Base-by-base conservation (phyloP, 2,329 filamentous ascomycete genomes). In the Phaeophleospora eucalypticola region DNA sequence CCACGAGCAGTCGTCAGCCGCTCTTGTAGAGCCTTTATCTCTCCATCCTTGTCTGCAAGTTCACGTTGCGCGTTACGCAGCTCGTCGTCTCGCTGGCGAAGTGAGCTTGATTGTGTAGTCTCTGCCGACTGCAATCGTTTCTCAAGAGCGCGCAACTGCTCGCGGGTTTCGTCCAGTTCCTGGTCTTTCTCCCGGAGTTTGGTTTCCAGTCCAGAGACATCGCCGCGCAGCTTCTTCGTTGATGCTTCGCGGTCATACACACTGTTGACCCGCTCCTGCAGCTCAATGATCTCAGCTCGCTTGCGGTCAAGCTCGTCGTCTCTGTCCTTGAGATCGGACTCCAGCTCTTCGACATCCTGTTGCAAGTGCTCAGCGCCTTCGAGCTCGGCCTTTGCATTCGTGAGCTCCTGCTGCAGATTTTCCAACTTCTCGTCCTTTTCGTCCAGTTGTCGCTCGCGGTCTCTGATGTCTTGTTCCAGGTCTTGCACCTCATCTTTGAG, bases 31-130 rank as follows among this genome's bases (percentile, higher is more conserved):
- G 65, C 64, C 24, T 48, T 45, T 19, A 69, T 65, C 52, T 69
- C 66, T 20, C 62, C 65, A 27, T 67, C 62, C 45, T 66, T 68
- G 56, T 67, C 61, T 8, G 62, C 64, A 1, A 67, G 48, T 39
- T 66, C 59, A 14, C 63, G 57, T 43, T 66, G 61, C 18, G 86
- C 82, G 56, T 89, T 85, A 41, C 82, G 82, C 2, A 93, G 68
- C 53, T 84, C 64, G 33, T 65, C 58, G 7, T 64, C 62, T 14
- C 61, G 60, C 16, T 63, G 53, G 10, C 60, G 61, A 4, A 66
- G 42, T 10, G 61, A 58, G 12, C 52, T 44, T 37, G 50, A 36
- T n/a, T 51, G 43, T 6, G 38, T 42, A 12, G 52, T 43, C 34
- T 60, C 56, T 12, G 52, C 39, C 19, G 57, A 55, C 24, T 69